Percentiles rank a stretch among this genome's conserved stretches.
phyloP scores from a whole-genome alignment of 768 basidiomycete species.

The Amanita rimosa region DNA sequence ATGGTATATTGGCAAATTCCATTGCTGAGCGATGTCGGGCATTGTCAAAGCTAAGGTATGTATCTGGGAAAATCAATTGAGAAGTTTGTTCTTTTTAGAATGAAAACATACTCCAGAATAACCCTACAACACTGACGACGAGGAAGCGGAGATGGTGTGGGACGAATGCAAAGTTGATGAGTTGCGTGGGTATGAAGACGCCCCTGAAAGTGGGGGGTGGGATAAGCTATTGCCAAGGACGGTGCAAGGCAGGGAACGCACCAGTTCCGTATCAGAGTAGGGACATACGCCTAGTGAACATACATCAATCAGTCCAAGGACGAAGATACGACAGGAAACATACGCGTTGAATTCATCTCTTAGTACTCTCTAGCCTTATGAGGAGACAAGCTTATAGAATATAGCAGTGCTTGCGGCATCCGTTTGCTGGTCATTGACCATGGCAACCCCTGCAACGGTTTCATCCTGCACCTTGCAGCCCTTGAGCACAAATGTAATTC shows the following conservation, averaged over 20 bases:
- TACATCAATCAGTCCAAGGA: neutral
- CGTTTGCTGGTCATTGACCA: neutral
- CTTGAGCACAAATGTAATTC: neutral
- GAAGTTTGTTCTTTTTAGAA: neutral
- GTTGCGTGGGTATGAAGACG: constrained; percentile 60
- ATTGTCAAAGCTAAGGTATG: neutral
- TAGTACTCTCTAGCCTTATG: neutral
- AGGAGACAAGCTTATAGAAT: neutral
- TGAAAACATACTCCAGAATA: constrained; percentile 66
- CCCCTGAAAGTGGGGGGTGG: no score
- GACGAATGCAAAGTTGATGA: constrained; percentile 69
- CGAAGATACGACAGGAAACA: constrained; percentile 8
- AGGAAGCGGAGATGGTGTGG: constrained; percentile 71
- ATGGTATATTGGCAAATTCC: no score
- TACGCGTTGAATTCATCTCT: constrained; percentile 33
- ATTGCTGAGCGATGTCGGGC: neutral
- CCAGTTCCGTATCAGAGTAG: constrained; percentile 74
- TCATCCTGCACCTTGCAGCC: neutral
- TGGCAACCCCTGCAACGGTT: neutral
- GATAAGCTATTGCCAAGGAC: no score
- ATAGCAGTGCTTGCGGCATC: neutral
- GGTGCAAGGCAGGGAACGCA: constrained; percentile 62
- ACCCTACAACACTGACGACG: constrained; percentile 62
- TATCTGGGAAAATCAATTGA: neutral
- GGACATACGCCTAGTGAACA: constrained; percentile 44